phyloP scores from a whole-genome alignment of 2,329 filamentous ascomycete species.

The Ophiostoma tasmaniense region DNA sequence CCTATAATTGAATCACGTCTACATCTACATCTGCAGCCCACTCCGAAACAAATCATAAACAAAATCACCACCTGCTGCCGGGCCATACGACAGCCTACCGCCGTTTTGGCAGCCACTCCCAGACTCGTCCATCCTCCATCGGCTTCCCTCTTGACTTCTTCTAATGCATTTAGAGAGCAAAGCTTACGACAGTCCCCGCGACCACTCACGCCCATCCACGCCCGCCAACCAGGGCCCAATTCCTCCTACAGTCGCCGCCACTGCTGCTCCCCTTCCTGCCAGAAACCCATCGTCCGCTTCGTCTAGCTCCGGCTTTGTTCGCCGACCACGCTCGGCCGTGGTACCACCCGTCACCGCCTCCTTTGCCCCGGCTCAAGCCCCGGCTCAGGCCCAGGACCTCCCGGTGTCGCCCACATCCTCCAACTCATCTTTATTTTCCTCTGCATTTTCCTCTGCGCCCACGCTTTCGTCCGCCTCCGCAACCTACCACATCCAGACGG shows the following conservation, averaged over 20 bases:
- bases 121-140: neutral
- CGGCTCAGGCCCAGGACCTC: neutral
- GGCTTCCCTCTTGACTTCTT: neutral
- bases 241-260: no score
- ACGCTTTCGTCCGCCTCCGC: slow-evolving; percentile 9
- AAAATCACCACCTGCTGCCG: neutral
- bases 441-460: slow-evolving; percentile 11
- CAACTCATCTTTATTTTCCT: slow-evolving; percentile 14
- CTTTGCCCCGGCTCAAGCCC: slow-evolving; percentile 2
- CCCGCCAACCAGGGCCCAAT: neutral
- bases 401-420: slow-evolving; percentile 9
- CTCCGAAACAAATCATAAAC: neutral
- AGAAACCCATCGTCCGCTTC: neutral
- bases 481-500: neutral
- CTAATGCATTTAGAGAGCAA: slow-evolving; percentile 16
- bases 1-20: neutral
- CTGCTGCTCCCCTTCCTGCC: neutral
- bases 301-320: neutral
- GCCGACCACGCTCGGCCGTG: slow-evolving; percentile 5
- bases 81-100: neutral
- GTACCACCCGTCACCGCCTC: neutral
- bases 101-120: neutral
- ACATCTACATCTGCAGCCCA: neutral
- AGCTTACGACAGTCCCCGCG: neutral
- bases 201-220: neutral